Evolutionary conservation across 1,284 basidiomycete genomes (phyloP).

Genomic region (Butyriboletus appendiculatus): DNA sequence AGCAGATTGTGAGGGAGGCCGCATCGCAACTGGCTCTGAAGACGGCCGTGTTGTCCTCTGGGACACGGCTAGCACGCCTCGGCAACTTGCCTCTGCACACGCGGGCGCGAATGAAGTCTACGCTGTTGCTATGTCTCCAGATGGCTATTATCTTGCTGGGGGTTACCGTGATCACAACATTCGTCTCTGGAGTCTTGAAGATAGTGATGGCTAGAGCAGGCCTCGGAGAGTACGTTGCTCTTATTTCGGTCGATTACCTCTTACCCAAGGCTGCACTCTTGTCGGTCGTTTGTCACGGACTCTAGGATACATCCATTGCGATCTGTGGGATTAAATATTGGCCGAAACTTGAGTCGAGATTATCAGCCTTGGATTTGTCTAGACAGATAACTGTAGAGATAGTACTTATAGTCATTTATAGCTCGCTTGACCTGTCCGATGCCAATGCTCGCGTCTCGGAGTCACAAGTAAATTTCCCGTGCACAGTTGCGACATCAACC

Average conservation of each 20-base stretch:
- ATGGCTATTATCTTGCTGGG: not conserved
- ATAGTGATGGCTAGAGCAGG: not conserved
- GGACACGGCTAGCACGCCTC: not conserved
- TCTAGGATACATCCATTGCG: not conserved
- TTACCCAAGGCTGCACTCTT: too few species aligned
- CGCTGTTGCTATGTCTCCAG: not conserved
- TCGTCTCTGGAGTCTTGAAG: not conserved
- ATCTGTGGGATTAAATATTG: not conserved
- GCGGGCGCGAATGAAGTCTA: not conserved
- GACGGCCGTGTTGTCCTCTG: not conserved
- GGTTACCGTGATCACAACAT: not conserved
- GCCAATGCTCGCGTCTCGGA: conserved; percentile 1
- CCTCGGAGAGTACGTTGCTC: not conserved
- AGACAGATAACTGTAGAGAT: not conserved
- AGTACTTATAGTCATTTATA: not conserved
- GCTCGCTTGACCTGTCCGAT: not conserved
- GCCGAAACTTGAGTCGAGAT: not conserved
- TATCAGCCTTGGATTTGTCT: not conserved
- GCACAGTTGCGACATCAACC: not conserved
- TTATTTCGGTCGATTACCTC: not conserved
- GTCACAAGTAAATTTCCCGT: conserved; percentile 6
- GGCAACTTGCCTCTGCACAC: not conserved
- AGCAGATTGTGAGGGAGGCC: not conserved
- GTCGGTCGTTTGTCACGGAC: not conserved
- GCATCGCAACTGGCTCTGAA: not conserved